Base-by-base conservation (phyloP, 495 filamentous ascomycete species). In the Saxophila tyrrhenica region DNA sequence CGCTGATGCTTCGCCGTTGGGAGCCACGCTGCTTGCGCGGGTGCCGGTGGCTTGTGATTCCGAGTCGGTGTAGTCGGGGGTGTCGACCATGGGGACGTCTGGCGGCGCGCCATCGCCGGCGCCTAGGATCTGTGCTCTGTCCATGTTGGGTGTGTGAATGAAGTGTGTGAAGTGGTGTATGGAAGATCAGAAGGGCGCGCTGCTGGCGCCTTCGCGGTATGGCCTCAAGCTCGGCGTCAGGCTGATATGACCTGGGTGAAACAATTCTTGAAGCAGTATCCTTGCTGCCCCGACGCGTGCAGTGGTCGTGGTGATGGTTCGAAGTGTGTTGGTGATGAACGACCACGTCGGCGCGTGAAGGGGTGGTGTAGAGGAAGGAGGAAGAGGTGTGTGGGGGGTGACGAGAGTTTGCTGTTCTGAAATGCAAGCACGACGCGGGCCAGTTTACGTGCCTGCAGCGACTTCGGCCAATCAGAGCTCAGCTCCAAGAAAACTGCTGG, bases 41-140 rank as follows among this genome's bases (percentile, higher is more conserved):
- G 89, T 94, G 35, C 59, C 59, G 57, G 94, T 94, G 1, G 87
- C 87, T 61, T 94, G 89, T 16, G 89, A 94, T 65, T 96, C 89
- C 8, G 87, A 90, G 63, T 96, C 89, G 23, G 62, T 65, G 53
- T 62, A 65, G 52, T 65, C 62, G 24, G 62, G 62, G 11, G 62
- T 65, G 51, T 65, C 62, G 39, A 63, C 44, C 49, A 60, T 61
- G 20, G 19, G n/a, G 43, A 46, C 25, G 45, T 62, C 55, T 0
- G 59, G 50, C 39, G 54, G 39, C 5, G 55, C 17, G 59, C 55
- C 59, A 22, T 62, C 59, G 38, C 59, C 55, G 5, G 43, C 59
- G 17, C 59, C 59, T 13, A 53, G 2, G 16, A 52, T 39, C 19
- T 48, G 20, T 3, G 52, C 47, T 2, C 45, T 25, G 41, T 42